phyloP scores from a whole-genome alignment of 495 filamentous ascomycete genomes.

The Penicillium bovifimosum region DNA sequence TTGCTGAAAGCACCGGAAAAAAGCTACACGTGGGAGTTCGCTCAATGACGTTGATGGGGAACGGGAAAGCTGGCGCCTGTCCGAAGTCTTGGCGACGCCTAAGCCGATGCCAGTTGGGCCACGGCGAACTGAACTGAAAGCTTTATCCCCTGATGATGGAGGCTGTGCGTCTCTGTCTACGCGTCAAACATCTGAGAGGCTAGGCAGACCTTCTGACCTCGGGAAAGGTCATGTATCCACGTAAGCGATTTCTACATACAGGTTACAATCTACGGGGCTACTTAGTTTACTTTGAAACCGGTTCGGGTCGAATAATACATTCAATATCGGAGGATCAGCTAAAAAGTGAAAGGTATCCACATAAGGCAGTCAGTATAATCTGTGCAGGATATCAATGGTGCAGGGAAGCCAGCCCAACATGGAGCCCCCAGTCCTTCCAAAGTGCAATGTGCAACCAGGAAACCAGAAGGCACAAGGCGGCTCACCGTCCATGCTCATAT shows the following conservation, averaged over 20 bases:
- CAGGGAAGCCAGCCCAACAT: constrained; percentile 1
- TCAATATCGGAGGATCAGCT: neutral
- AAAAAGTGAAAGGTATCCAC: neutral
- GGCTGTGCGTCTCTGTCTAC: neutral
- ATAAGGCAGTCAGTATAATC: neutral
- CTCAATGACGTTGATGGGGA: constrained; percentile 37
- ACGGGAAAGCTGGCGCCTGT: constrained; percentile 37
- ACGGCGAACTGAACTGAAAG: neutral
- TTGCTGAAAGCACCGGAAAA: constrained; percentile 1
- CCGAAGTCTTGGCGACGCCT: constrained; percentile 26
- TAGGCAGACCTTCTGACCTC: too few species aligned
- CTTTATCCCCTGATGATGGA: neutral
- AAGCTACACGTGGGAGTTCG: constrained; percentile 16
- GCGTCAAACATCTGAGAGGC: neutral
- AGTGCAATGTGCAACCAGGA: neutral
- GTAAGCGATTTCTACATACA: neutral
- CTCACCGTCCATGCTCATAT: neutral
- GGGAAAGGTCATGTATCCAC: neutral
- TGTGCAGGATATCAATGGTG: neutral
- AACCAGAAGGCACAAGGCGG: neutral
- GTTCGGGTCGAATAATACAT: neutral
- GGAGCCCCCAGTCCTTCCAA: neutral
- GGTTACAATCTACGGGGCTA: neutral
- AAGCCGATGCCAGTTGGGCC: constrained; percentile 16
- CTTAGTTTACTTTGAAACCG: neutral